Evolutionary conservation across 2,329 filamentous ascomycete species (phyloP).

Genomic region (Plectosphaerella plurivora): DNA sequence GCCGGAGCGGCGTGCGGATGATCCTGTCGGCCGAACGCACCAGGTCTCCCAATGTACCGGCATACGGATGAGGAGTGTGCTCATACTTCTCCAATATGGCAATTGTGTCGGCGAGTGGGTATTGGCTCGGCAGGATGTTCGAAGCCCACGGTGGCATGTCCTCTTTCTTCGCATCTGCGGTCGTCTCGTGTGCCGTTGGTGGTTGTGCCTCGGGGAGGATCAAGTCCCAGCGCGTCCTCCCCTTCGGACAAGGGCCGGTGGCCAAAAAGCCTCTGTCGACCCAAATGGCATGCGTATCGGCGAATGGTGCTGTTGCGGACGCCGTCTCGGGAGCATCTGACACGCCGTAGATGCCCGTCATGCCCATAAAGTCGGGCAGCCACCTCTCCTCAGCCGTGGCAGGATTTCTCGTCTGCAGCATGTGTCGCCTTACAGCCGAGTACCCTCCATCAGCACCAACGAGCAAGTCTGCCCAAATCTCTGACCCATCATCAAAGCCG

Average conservation of each 20-base stretch:
- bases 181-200: not conserved
- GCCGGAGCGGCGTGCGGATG: slow-evolving; percentile 16
- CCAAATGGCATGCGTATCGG: slow-evolving; percentile 12
- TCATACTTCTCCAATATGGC: slow-evolving; percentile 3
- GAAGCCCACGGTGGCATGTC: not conserved
- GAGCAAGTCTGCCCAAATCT: slow-evolving; percentile 12
- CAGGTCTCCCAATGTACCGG: slow-evolving; percentile 13
- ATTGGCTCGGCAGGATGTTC: slow-evolving; percentile 4
- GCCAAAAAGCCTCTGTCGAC: slow-evolving; percentile 13
- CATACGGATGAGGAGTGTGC: slow-evolving; percentile 13
- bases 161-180: not conserved
- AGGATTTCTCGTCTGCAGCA: slow-evolving; percentile 11
- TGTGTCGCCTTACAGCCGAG: slow-evolving; percentile 13
- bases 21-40: slow-evolving; percentile 16
- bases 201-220: slow-evolving; percentile 14
- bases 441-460: slow-evolving; percentile 17
- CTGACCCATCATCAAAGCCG: slow-evolving; percentile 1
- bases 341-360: slow-evolving; percentile 17
- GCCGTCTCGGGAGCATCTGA: slow-evolving; percentile 5
- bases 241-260: slow-evolving; percentile 11
- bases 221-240: slow-evolving; percentile 19
- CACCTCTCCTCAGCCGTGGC: slow-evolving; percentile 11
- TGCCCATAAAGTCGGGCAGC: slow-evolving; percentile 15
- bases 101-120: slow-evolving; percentile 2
- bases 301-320: slow-evolving; percentile 4